phyloP scores from a whole-genome alignment of 179 eudicot genomes.

The Nepenthes alata region DNA sequence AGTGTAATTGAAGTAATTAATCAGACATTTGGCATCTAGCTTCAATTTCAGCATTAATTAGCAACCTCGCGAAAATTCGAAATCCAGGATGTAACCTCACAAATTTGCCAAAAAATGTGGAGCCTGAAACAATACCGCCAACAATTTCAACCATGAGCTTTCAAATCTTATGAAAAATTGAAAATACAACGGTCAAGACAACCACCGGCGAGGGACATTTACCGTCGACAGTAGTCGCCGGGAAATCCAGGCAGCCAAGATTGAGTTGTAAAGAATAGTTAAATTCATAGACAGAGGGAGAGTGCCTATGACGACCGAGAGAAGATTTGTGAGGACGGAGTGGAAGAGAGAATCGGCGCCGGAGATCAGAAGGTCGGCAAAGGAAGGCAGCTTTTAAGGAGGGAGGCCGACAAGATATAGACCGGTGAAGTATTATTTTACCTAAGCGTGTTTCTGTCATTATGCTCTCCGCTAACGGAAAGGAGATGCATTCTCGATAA shows the following conservation, averaged over 20 bases:
- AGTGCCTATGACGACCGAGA: constrained; percentile 1
- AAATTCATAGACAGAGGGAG: neutral
- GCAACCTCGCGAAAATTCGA: neutral
- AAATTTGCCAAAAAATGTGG: neutral
- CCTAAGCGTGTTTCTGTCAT: constrained; percentile 27
- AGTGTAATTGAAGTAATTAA: constrained; percentile 1
- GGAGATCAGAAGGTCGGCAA: neutral
- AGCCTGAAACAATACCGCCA: too few relatives aligned
- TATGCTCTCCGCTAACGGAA: too few relatives aligned
- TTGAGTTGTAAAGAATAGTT: neutral
- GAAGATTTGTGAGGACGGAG: constrained; percentile 1
- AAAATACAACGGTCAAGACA: too few relatives aligned
- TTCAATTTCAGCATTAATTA: neutral
- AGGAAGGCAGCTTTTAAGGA: neutral
- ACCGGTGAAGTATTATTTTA: constrained; percentile 12
- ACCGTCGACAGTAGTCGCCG: constrained; percentile 2
- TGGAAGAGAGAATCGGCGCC: constrained; percentile 1
- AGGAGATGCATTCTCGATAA: too few relatives aligned
- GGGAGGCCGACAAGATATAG: constrained; percentile 44
- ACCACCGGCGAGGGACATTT: neutral
- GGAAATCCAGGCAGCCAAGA: neutral
- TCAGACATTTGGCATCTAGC: neutral
- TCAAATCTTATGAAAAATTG: too few relatives aligned
- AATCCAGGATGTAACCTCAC: neutral
- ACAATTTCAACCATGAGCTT: too few relatives aligned